Evolutionary conservation across 106 monocot genomes (phyloP).

Genomic region (Allium cepa): DNA sequence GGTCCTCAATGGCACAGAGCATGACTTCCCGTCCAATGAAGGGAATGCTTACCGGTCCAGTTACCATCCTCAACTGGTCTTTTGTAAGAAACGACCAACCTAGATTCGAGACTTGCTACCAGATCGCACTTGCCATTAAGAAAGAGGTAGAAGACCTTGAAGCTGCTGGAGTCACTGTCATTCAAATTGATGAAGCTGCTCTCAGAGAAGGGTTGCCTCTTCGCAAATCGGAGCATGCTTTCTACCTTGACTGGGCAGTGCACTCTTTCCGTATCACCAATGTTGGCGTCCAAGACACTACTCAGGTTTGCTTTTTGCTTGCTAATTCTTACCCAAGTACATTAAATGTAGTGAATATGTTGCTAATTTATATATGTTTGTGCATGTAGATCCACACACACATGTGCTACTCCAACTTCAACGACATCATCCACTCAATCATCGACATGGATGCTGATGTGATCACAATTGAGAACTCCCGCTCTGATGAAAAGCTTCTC

Average conservation of each 20-base stretch:
- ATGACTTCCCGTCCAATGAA: slow-evolving; percentile 25
- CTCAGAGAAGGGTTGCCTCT: slow-evolving; percentile 20
- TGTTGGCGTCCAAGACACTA: slow-evolving; percentile 17
- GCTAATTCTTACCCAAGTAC: not conserved
- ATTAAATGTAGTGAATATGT: no score
- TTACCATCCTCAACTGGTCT: slow-evolving; percentile 22
- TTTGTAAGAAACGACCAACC: slow-evolving; percentile 21
- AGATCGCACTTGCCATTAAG: slow-evolving; percentile 30
- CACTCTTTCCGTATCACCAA: slow-evolving; percentile 26
- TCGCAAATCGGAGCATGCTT: slow-evolving; percentile 20
- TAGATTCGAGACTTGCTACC: slow-evolving; percentile 27
- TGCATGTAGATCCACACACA: slow-evolving; percentile 9
- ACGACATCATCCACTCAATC: slow-evolving; percentile 21
- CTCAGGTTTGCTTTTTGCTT: slow-evolving; percentile 5
- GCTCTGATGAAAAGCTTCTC: slow-evolving; percentile 22
- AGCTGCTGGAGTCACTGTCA: slow-evolving; percentile 21
- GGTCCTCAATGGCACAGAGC: slow-evolving; percentile 22
- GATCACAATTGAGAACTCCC: slow-evolving; percentile 22
- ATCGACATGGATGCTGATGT: slow-evolving; percentile 22
- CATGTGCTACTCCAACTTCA: slow-evolving; percentile 28
- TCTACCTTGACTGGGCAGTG: slow-evolving; percentile 20
- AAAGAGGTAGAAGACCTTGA: slow-evolving; percentile 28
- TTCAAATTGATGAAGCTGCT: slow-evolving; percentile 22
- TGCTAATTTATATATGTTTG: no score
- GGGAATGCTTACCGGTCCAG: slow-evolving; percentile 19